Percentiles rank a stretch among this genome's conserved stretches.
Conservation (phyloP, 495 filamentous ascomycete species). For the Halenospora varia region DNA sequence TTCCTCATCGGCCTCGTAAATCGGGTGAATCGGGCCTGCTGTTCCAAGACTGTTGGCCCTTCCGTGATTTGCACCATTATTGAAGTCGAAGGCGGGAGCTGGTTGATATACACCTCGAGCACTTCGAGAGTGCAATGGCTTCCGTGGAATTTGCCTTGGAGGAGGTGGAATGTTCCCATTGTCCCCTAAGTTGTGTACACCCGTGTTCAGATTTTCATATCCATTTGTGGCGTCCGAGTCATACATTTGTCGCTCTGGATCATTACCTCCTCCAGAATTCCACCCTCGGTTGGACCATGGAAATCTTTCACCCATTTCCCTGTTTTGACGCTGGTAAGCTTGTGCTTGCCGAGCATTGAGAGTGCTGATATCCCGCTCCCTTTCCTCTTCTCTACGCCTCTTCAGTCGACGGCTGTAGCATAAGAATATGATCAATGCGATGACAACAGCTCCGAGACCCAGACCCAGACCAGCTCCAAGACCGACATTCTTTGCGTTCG, state of each 20-base stretch:
- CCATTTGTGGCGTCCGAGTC: constrained; percentile 12
- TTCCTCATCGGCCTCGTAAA: constrained; percentile 66
- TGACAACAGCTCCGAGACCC: constrained; percentile 52
- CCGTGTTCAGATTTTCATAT: constrained; percentile 20
- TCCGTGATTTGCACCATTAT: constrained; percentile 1
- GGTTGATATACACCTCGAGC: constrained; percentile 37
- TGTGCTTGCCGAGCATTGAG: constrained; percentile 8
- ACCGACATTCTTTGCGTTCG: constrained; percentile 45
- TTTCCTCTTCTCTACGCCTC: constrained; percentile 21
- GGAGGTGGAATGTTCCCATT: constrained; percentile 4
- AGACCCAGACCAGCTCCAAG: constrained; percentile 74
- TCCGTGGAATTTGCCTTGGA: constrained; percentile 26
- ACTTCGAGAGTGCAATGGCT: constrained; percentile 34
- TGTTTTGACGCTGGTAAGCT: constrained; percentile 9
- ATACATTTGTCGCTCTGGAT: not conserved
- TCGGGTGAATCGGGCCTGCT: constrained; percentile 47
- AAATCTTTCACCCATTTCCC: constrained; percentile 5
- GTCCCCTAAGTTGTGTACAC: constrained; percentile 13
- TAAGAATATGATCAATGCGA: constrained; percentile 47
- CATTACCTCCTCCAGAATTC: constrained; percentile 1
- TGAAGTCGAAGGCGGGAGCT: constrained; percentile 24
- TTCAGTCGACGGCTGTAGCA: constrained; percentile 54
- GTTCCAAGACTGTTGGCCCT: constrained; percentile 23
- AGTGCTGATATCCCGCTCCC: constrained; percentile 16
- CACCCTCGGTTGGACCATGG: constrained; percentile 18